These are phyloP conservation scores for Corylus americana DNA, from an alignment of 306 rosid genomes.

Conservation along the genomic window DNA sequence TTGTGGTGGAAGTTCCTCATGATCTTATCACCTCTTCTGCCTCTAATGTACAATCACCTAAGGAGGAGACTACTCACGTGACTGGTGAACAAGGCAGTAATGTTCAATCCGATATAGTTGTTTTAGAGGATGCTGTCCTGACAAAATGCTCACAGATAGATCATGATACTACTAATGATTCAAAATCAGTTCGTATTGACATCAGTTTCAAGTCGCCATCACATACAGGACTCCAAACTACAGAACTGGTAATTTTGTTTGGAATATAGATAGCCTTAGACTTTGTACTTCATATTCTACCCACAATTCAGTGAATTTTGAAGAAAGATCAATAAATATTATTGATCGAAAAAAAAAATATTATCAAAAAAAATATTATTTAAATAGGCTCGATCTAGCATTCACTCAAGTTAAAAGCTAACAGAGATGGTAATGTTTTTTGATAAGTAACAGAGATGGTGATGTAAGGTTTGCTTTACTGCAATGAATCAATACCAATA, in stretches of 20 bases:
- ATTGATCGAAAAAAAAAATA: neutral
- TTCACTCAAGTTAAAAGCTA: neutral
- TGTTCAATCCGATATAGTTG: conserved; percentile 45
- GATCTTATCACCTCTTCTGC: conserved; percentile 60
- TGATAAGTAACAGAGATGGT: too few relatives aligned
- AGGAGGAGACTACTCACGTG: conserved; percentile 51
- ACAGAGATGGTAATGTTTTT: too few relatives aligned
- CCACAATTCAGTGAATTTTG: neutral
- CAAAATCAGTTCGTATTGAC: conserved; percentile 83
- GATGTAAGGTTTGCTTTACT: neutral
- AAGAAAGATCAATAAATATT: neutral
- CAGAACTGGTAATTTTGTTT: conserved; percentile 66
- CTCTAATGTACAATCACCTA: conserved; percentile 73
- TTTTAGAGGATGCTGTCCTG: conserved; percentile 56
- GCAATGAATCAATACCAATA: neutral
- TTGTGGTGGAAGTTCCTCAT: conserved; percentile 91
- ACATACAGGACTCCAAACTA: conserved; percentile 93
- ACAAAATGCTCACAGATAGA: conserved; percentile 53
- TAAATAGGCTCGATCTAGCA: neutral
- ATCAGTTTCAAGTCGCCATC: conserved; percentile 91
- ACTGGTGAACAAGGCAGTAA: conserved; percentile 48
- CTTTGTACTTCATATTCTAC: conserved; percentile 16
- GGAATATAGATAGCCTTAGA: conserved; percentile 13
- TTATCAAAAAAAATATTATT: neutral
- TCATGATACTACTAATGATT: conserved; percentile 44